Base-by-base conservation (phyloP, 177 flowering plant species). In the Vitis hybrid region DNA sequence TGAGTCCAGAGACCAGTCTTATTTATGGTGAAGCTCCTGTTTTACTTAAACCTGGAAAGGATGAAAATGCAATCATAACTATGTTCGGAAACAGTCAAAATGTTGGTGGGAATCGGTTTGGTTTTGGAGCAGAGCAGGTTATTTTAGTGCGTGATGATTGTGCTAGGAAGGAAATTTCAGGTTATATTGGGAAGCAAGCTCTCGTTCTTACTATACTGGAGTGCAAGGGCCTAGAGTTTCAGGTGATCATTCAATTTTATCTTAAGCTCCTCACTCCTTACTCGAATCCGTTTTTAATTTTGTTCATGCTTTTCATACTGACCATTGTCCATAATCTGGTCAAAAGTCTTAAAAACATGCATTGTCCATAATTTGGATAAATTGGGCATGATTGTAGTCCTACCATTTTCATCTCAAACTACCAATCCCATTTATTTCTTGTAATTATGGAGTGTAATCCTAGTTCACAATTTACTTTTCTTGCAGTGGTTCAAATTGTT, bases 101-200 rank as follows among this genome's bases (percentile, higher is more conserved):
- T 61, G 64, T 7, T 52, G 64, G 73, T 57, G 65, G 74, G 7
- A 69, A 68, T 29, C 68, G 76, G 5, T 77, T 81, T 59, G 94
- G 92, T 2, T 89, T 90, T 70, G 97, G 97, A 59, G 93, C 97
- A 7, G 90, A 92, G 67, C 97, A 92, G 72, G 97, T 90, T 1
- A 92, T 92, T 49, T 76, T 92, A 70, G 97, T 92, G 3, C 80
- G 95, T 22, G 93, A 92, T 87, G 95, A 90, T 49, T 9, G 13
- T 69, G 84, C 79, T 0, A 81, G 72, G 66, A 73, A 78, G 48
- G 89, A 87, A 66, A 69, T 88, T 63, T 63, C 68, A 9, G 65
- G 48, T 11, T 70, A 71, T 39, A 81, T 88, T 57, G 90, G 90
- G 22, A 81, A 80, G 58, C 81, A 88, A 67, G 90, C 92, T 59